Conservation (phyloP, 1,284 basidiomycete species). For the Marasmius tenuissimus region DNA sequence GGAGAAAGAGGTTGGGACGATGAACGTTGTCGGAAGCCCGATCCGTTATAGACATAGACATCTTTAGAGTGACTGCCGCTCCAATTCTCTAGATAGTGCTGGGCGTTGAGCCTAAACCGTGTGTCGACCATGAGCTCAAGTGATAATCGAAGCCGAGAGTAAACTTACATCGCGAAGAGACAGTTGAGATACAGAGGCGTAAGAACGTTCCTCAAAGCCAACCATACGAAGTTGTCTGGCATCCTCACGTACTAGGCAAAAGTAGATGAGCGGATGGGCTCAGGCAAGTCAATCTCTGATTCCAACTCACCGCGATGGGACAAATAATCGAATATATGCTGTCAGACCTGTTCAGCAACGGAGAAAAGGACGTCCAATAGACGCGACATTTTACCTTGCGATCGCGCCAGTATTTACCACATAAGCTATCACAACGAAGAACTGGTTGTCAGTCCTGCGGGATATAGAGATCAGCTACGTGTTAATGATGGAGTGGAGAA, state of each 20-base stretch:
- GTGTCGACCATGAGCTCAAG: not conserved
- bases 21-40: not conserved
- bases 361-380: not conserved
- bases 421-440: not conserved
- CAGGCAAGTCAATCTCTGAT: too few relatives aligned
- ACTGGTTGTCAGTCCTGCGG: not conserved
- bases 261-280: not conserved
- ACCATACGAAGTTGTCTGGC: not conserved
- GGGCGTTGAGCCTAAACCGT: not conserved
- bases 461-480: not conserved
- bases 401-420: not conserved
- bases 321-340: not conserved
- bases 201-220: not conserved
- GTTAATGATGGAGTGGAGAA: not conserved
- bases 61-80: not conserved
- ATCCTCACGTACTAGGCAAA: not conserved
- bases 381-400: not conserved
- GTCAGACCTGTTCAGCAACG: too few relatives aligned
- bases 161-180: not conserved
- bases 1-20: not conserved
- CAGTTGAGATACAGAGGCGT: not conserved
- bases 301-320: not conserved
- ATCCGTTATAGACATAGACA: not conserved
- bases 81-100: not conserved
- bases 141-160: not conserved